Conservation (phyloP, 768 basidiomycete species). For the Calocybe indica region DNA sequence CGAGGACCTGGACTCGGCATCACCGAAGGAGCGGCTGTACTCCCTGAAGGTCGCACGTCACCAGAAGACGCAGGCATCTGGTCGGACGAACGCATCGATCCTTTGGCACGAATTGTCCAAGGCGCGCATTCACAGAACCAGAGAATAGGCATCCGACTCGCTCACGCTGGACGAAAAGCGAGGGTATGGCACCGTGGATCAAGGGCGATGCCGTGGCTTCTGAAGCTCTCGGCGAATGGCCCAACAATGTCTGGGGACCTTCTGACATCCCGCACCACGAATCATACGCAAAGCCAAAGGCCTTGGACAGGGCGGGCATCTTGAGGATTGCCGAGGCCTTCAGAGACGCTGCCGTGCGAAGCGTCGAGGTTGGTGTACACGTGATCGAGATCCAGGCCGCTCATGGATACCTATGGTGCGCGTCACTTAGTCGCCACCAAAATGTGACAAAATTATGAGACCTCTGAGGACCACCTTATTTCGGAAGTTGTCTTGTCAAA, state of each 20-base stretch:
- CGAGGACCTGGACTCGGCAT: slow-evolving; percentile 52
- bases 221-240: slow-evolving; percentile 42
- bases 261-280: slow-evolving; percentile 40
- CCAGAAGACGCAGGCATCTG: slow-evolving; percentile 63
- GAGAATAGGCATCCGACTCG: slow-evolving; percentile 69
- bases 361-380: slow-evolving; percentile 55
- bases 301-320: slow-evolving; percentile 51
- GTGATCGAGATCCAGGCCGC: slow-evolving; percentile 59
- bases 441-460: no score
- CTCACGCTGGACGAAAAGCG: slow-evolving; percentile 75
- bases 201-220: slow-evolving; percentile 24
- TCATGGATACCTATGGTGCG: slow-evolving; percentile 54
- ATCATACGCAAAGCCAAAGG: slow-evolving; percentile 46
- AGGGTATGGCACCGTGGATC: slow-evolving; percentile 62
- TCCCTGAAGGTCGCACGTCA: slow-evolving; percentile 56
- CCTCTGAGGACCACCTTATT: no score
- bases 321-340: slow-evolving; percentile 51
- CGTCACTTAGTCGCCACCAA: slow-evolving; percentile 43
- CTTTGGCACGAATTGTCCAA: slow-evolving; percentile 47
- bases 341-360: slow-evolving; percentile 41
- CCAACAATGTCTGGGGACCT: slow-evolving; percentile 49
- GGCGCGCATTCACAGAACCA: slow-evolving; percentile 67
- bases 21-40: slow-evolving; percentile 62
- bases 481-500: no score
- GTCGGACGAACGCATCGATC: slow-evolving; percentile 49